Evolutionary conservation across 2,329 filamentous ascomycete species (phyloP).

Genomic region (Cercospora sojina): DNA sequence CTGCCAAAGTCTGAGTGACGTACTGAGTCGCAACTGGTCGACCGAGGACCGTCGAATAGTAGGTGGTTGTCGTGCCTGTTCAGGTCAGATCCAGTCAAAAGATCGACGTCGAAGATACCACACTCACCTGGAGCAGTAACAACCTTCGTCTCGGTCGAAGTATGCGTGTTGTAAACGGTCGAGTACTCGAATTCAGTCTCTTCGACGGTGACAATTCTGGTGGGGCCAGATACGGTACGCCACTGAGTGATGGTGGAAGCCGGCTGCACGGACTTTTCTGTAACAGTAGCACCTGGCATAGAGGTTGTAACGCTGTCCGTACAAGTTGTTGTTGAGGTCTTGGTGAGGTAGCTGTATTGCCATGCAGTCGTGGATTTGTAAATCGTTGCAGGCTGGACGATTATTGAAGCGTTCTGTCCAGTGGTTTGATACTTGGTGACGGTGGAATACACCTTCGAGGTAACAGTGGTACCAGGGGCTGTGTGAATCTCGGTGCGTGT

Average conservation of each 20-base stretch:
- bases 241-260: slow-evolving; percentile 1
- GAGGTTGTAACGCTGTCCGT: not conserved
- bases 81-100: not conserved
- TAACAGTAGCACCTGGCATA: not conserved
- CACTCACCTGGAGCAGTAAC: not conserved
- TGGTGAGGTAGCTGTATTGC: not conserved
- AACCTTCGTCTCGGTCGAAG: not conserved
- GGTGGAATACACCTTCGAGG: not conserved
- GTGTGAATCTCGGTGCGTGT: not conserved
- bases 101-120: not conserved
- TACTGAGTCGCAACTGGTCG: not conserved
- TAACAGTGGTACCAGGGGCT: not conserved
- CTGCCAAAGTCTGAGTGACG: not conserved
- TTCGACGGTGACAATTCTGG: slow-evolving; percentile 11
- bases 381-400: not conserved
- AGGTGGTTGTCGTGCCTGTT: not conserved
- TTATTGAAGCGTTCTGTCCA: not conserved
- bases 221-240: slow-evolving; percentile 7
- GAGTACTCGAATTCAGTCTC: slow-evolving; percentile 2
- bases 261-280: not conserved
- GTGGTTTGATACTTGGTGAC: not conserved
- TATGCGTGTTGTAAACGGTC: slow-evolving; percentile 11
- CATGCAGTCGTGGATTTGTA: not conserved
- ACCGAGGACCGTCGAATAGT: not conserved
- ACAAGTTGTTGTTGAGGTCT: not conserved